Base-by-base conservation (phyloP, 495 filamentous ascomycete genomes). In the Penicilliopsis zonata region DNA sequence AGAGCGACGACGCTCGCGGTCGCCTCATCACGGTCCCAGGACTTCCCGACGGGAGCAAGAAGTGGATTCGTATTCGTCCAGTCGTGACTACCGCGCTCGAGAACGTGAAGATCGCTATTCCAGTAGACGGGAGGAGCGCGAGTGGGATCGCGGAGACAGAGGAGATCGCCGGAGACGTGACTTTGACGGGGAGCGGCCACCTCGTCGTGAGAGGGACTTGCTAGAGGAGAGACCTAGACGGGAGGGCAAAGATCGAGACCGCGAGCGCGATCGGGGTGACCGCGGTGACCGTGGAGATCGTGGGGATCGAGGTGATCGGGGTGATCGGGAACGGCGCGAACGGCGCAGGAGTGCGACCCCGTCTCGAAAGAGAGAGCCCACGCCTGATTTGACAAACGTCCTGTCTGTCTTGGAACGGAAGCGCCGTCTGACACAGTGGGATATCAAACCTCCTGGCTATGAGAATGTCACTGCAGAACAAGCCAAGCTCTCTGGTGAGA, bases 381-480 rank as follows among this genome's bases (percentile, higher is more conserved):
- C 90, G 0, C 92, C 90, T 15, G 92, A 99, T 57, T 64, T 99
- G 52, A 94, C 87, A 37, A 78, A 93, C 45, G 63, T 85, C 36
- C 62, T 76, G 16, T 72, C 84, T 6, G 64, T 99, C 33, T 63
- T 82, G 33, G 75, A 85, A 43, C 77, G 87, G 35, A 86, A 83
- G 67, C 77, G 90, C 43, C 77, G 90, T 33, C 59, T 96, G 64
- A 95, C 86, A 18, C 93, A 96, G 55, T 99, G 90, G 90, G 90
- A 99, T 53, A 94, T 99, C 55, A 99, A 96, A 63, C 90, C 90
- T 9, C 84, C 85, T 13, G 88, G 90, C 18, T 99, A 99, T 47
- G 90, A 96, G 56, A 94, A 93, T 60, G 90, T 99, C 38, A 95
- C 92, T 9, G 92, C 90, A 15, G 90, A 99, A 54, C 92, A 96